Conservation (phyloP, 2,329 filamentous ascomycete species). For the Colletotrichum tamarilloi region DNA sequence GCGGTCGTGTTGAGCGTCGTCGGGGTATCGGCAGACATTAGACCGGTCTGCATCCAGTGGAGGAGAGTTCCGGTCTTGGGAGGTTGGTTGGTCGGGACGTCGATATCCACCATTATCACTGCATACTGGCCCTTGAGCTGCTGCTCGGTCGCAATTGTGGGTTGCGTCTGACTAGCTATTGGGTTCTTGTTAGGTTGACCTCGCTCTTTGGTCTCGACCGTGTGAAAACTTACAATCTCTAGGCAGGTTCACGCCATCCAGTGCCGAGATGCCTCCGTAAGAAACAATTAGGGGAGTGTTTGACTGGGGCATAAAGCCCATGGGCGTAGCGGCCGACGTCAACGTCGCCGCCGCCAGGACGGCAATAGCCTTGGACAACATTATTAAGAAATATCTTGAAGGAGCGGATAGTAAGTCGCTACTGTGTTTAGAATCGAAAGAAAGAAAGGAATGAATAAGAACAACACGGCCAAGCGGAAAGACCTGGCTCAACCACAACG, state of each 20-base stretch:
- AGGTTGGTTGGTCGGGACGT: conserved; percentile 52
- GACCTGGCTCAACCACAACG: conserved; percentile 13
- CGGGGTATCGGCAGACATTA: conserved; percentile 43
- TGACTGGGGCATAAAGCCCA: conserved; percentile 53
- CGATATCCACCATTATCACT: conserved; percentile 56
- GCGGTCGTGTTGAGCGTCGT: conserved; percentile 42
- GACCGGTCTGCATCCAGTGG: conserved; percentile 58
- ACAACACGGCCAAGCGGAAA: conserved; percentile 35
- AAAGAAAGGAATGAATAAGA: conserved; percentile 15
- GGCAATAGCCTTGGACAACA: conserved; percentile 46
- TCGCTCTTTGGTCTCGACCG: neutral
- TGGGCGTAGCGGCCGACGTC: conserved; percentile 52
- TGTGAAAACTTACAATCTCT: conserved; percentile 46
- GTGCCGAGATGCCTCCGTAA: conserved; percentile 49
- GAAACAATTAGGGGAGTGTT: conserved; percentile 52
- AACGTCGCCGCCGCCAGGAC: conserved; percentile 45
- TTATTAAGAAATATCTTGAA: conserved; percentile 38
- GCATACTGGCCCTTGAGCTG: conserved; percentile 46
- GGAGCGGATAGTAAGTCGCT: conserved; percentile 12
- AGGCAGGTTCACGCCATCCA: conserved; percentile 51
- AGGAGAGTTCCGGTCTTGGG: conserved; percentile 54
- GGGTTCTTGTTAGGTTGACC: neutral
- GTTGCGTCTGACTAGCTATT: conserved; percentile 27
- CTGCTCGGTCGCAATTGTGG: conserved; percentile 35
- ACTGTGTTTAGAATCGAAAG: neutral